phyloP scores from a whole-genome alignment of 345 rosid species.

The Linum trigynum region DNA sequence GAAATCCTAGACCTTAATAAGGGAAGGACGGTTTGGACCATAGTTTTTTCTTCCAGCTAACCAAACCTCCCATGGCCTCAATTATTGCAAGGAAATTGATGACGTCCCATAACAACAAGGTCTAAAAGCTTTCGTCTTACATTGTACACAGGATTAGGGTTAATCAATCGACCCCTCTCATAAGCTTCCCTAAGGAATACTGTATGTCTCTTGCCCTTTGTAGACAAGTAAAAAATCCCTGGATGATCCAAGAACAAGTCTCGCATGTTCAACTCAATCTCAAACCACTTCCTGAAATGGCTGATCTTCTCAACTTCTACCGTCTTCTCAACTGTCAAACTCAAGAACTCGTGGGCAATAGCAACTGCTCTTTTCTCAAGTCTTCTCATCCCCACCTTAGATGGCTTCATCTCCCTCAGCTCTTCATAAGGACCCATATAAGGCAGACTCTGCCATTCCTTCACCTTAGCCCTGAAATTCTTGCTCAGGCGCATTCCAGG shows the following conservation, averaged over 20 bases:
- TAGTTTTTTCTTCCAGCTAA: background rate
- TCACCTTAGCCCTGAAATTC: slow-evolving; percentile 61
- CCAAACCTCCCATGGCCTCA: slow-evolving; percentile 14
- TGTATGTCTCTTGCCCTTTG: slow-evolving; percentile 74
- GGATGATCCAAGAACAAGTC: slow-evolving; percentile 93
- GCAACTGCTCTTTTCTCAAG: slow-evolving; percentile 75
- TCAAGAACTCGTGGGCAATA: slow-evolving; percentile 65
- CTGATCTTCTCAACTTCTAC: slow-evolving; percentile 93
- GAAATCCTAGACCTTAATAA: too few species aligned
- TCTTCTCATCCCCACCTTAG: slow-evolving; percentile 37
- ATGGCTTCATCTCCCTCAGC: slow-evolving; percentile 35
- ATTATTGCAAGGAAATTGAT: slow-evolving; percentile 23
- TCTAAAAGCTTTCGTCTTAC: slow-evolving; percentile 74
- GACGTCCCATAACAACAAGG: slow-evolving; percentile 69
- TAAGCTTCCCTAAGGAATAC: slow-evolving; percentile 85
- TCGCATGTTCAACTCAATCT: slow-evolving; percentile 70
- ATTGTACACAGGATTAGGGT: slow-evolving; percentile 58
- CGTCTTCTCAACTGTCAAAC: slow-evolving; percentile 80
- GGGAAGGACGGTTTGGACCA: too few species aligned
- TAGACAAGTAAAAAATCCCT: slow-evolving; percentile 70
- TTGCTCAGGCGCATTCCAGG: slow-evolving; percentile 78
- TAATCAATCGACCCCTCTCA: slow-evolving; percentile 55
- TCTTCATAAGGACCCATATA: slow-evolving; percentile 67
- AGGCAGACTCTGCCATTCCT: slow-evolving; percentile 75
- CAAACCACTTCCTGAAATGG: slow-evolving; percentile 73